Base-by-base conservation (phyloP, 2,329 filamentous ascomycete genomes). In the Diaporthe sp. region DNA sequence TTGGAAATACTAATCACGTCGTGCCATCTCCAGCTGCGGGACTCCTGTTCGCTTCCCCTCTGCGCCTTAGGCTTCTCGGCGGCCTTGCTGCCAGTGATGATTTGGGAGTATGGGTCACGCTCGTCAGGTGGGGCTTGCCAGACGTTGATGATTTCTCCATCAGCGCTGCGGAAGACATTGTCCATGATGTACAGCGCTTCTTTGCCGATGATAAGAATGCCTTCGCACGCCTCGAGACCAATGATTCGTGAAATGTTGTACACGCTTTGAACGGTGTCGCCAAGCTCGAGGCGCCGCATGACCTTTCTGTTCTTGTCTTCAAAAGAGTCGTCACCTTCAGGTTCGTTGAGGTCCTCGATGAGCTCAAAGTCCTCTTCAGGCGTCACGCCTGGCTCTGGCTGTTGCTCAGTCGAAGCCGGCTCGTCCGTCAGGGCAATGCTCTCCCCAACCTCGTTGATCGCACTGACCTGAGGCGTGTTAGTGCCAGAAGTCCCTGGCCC, bases 221-320 rank as follows among this genome's bases (percentile, higher is more conserved):
- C 97, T 83, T 99, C 97, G 77, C 94, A 95, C 12, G 96, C 96
- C 82, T 99, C 97, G 5, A 99, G 88, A 13, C 97, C 97, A 44
- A 98, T 93, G 73, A 99, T 96, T 15, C 97, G 93, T 22, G 97
- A 98, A 68, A 98, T 93, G 80, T 99, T 99, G 87, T 95, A 98
- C 1, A 98, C 95, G 74, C 95, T 94, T 82, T 98, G 95, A 2
- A 99, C 96, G 74, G 96, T 91, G 80, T 99, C 97, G 7, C 96
- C 95, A 17, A 94, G 93, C 79, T 98, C 94, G 15, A 99, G 88
- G 78, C 95, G 96, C 71, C 97, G 91, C 95, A 98, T 97, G 60
- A 99, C 96, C 84, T 98, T 98, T 60, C 97, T 91, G 81, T 99
- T 98, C 86, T 98, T 98, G 84, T 99, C 97, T 84, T 99, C 97